A percentile compares a stretch with the other conserved stretches of the same genome.
phyloP scores from a whole-genome alignment of 257 asterid species.

The Solanum chaucha region DNA sequence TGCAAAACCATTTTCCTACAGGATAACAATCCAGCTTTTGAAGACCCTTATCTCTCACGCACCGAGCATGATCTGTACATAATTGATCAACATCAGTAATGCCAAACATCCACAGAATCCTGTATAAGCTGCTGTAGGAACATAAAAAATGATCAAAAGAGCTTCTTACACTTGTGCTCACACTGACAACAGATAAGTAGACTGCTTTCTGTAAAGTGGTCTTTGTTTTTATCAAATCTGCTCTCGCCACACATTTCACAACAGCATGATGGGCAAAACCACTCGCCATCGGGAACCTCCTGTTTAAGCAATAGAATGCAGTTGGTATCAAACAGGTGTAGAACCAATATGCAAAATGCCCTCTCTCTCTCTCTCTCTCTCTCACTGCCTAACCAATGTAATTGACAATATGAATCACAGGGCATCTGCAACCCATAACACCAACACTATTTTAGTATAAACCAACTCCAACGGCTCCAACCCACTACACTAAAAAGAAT shows the following conservation, averaged over 20 bases:
- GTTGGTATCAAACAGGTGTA: constrained; percentile 1
- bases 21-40: constrained; percentile 8
- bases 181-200: constrained; percentile 48
- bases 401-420: neutral
- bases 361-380: neutral
- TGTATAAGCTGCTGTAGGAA: neutral
- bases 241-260: constrained; percentile 47
- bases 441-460: neutral
- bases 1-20: constrained; percentile 51
- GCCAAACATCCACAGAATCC: neutral
- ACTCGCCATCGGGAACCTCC: constrained; percentile 70
- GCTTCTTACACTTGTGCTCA: constrained; percentile 57
- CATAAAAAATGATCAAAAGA: neutral
- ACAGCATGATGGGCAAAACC: constrained; percentile 85
- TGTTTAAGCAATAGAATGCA: constrained; percentile 12
- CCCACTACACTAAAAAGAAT: neutral
- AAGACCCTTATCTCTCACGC: constrained; percentile 30
- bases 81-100: neutral
- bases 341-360: constrained; percentile 1
- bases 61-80: constrained; percentile 49
- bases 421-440: neutral
- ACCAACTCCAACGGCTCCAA: neutral
- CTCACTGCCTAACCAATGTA: neutral
- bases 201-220: constrained; percentile 18
- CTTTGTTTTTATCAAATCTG: constrained; percentile 11